phyloP scores from a whole-genome alignment of 1,284 basidiomycete genomes.

The Dichomitus squalens region DNA sequence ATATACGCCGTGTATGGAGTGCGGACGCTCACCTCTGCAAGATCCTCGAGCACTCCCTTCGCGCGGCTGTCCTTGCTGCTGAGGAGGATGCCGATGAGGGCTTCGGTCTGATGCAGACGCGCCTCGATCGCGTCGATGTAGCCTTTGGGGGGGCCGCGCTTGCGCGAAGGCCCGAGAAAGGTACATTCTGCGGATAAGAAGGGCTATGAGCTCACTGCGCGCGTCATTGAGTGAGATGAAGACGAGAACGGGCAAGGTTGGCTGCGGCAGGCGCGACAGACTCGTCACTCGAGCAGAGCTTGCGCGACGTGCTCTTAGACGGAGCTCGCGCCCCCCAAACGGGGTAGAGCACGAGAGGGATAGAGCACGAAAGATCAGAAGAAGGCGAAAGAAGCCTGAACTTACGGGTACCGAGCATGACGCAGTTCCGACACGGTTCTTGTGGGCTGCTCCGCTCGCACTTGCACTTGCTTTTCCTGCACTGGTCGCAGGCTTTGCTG shows the following conservation, averaged over 20 bases:
- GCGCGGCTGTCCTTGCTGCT: conserved; percentile 68
- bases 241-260: not conserved
- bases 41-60: conserved; percentile 57
- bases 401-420: conserved; percentile 69
- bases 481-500: conserved; percentile 35
- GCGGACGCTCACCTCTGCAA: conserved; percentile 43
- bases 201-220: not conserved
- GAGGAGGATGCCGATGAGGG: conserved; percentile 77
- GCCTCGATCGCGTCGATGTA: conserved; percentile 92
- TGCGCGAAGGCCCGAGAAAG: conserved; percentile 80
- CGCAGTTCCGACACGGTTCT: conserved; percentile 67
- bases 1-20: too few relatives aligned
- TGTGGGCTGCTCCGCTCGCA: conserved; percentile 2
- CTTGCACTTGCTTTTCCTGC: conserved; percentile 5
- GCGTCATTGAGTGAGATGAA: not conserved
- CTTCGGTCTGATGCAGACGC: conserved; percentile 85
- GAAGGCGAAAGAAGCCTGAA: too few relatives aligned
- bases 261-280: not conserved
- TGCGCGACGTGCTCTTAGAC: not conserved
- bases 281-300: not conserved
- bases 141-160: conserved; percentile 84
- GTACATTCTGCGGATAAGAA: conserved; percentile 59
- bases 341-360: not conserved
- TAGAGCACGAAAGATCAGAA: not conserved
- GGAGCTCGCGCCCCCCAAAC: not conserved